Percentiles rank a stretch among this genome's conserved stretches.
These are phyloP conservation scores for Cyberlindnera euphorbiae DNA, from an alignment of 805 yeast species.

Conservation along the genomic window DNA sequence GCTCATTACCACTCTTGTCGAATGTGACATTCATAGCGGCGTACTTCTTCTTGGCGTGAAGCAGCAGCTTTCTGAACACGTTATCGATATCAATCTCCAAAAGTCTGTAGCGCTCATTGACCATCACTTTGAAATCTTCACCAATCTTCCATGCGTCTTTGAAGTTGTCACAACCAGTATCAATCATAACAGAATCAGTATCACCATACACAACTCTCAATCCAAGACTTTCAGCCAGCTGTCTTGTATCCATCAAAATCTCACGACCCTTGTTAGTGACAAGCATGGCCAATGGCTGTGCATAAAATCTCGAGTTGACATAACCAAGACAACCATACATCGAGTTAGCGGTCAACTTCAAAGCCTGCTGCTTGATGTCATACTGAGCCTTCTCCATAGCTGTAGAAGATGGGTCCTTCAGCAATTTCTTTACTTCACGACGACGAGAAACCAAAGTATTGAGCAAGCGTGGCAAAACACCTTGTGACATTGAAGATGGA, in stretches of 20 bases:
- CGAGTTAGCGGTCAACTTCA: conserved; percentile 96
- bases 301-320: conserved; percentile 87
- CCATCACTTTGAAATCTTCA: conserved; percentile 73
- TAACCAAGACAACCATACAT: conserved; percentile 99
- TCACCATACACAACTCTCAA: conserved; percentile 94
- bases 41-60: conserved; percentile 95
- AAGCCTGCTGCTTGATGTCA: conserved; percentile 93
- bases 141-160: conserved; percentile 80
- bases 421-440: conserved; percentile 81
- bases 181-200: conserved; percentile 98
- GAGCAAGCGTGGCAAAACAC: conserved; percentile 82
- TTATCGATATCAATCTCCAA: conserved; percentile 95
- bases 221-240: conserved; percentile 80
- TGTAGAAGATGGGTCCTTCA: conserved; percentile 68
- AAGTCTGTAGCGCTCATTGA: conserved; percentile 81
- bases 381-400: conserved; percentile 70
- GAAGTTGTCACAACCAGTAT: conserved; percentile 69
- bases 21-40: conserved; percentile 76
- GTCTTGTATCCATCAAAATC: conserved; percentile 87
- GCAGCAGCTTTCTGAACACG: conserved; percentile 74
- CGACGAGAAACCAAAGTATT: conserved; percentile 86
- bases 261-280: conserved; percentile 96
- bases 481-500: conserved; percentile 49
- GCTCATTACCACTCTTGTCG: conserved; percentile 50
- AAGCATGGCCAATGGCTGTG: conserved; percentile 92